A percentile compares a stretch with the other conserved stretches of the same genome.
These are phyloP conservation scores for Boeremia lycopersici DNA, from an alignment of 2,329 filamentous ascomycete genomes.

Conservation along the genomic window DNA sequence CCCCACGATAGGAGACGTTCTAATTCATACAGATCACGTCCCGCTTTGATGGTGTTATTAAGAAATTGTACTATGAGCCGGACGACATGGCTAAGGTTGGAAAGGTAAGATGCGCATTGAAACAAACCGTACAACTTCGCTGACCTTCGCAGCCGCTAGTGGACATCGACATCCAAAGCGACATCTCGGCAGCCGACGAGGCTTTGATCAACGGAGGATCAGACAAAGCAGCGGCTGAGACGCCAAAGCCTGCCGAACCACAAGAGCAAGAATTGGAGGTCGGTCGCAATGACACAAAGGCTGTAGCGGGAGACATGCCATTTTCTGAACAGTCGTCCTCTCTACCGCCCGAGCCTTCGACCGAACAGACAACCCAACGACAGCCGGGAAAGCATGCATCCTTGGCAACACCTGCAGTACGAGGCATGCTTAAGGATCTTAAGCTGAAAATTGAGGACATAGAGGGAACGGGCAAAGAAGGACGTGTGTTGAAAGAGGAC, in stretches of 20 bases:
- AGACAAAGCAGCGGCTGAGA: constrained; percentile 33
- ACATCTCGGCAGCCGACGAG: constrained; percentile 68
- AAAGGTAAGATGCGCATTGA: constrained; percentile 54
- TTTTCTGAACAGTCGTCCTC: constrained; percentile 23
- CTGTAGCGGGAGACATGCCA: constrained; percentile 23
- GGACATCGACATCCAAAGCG: constrained; percentile 90
- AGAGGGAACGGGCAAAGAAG: constrained; percentile 85
- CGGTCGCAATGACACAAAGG: constrained; percentile 44
- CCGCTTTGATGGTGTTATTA: constrained; percentile 91
- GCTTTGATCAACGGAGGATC: constrained; percentile 47
- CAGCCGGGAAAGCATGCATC: constrained; percentile 69
- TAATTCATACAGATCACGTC: constrained; percentile 77
- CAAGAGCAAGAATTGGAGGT: constrained; percentile 37
- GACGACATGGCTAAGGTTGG: constrained; percentile 97
- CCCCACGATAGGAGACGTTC: not conserved
- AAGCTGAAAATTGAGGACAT: constrained; percentile 79
- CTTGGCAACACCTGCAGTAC: constrained; percentile 89
- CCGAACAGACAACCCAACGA: constrained; percentile 27
- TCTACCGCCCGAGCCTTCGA: constrained; percentile 28
- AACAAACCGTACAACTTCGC: not conserved
- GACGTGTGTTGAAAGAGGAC: constrained; percentile 91
- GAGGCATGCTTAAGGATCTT: constrained; percentile 82
- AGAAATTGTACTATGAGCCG: constrained; percentile 92
- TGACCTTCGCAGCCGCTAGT: constrained; percentile 70
- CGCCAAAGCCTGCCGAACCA: constrained; percentile 20